These are phyloP conservation scores for Trifolium pratense DNA, from an alignment of 306 rosid genomes.

Conservation along the genomic window DNA sequence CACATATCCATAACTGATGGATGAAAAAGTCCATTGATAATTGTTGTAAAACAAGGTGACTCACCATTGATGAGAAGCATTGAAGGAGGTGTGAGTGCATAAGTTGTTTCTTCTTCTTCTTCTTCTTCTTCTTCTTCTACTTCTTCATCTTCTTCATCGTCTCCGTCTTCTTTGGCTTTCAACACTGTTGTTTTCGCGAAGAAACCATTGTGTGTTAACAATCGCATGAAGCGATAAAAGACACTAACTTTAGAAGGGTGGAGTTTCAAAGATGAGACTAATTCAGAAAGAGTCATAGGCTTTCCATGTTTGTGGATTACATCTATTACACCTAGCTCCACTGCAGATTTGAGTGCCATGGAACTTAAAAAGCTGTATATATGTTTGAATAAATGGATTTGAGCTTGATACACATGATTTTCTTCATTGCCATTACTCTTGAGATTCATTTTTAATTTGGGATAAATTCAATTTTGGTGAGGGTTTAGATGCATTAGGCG, in stretches of 20 bases:
- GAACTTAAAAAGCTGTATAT: neutral
- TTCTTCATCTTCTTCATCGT: neutral
- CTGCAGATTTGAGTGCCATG: neutral
- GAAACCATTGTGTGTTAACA: neutral
- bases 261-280: neutral
- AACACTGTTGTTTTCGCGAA: neutral
- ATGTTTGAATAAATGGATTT: neutral
- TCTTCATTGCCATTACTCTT: neutral
- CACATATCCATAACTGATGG: neutral
- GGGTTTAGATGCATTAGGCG: too few species aligned
- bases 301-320: neutral
- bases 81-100: neutral
- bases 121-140: too few species aligned
- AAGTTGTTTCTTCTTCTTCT: neutral
- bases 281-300: neutral
- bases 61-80: neutral
- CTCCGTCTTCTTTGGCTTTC: neutral
- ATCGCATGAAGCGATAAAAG: neutral
- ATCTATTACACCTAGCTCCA: neutral
- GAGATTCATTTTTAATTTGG: neutral
- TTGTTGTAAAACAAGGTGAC: neutral
- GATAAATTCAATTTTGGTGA: neutral
- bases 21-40: neutral
- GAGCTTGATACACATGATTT: neutral
- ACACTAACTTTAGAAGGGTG: neutral